Percentiles rank a stretch among this genome's conserved stretches.
These are phyloP conservation scores for Kernera saxatilis DNA, from an alignment of 345 rosid genomes.

Conservation along the genomic window DNA sequence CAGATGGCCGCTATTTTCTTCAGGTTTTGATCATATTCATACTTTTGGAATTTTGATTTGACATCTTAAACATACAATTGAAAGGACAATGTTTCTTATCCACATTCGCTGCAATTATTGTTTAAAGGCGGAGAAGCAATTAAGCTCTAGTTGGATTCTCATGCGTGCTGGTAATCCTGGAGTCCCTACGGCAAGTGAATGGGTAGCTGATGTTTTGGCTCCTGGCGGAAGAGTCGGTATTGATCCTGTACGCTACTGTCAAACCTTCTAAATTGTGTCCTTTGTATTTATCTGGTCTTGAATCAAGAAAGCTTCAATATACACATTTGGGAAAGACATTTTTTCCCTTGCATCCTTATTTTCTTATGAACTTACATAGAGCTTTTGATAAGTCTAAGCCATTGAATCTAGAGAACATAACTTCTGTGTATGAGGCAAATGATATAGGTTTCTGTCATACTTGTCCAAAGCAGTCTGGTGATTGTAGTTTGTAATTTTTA, in stretches of 20 bases:
- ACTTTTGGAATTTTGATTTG: neutral
- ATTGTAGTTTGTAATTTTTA: neutral
- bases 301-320: neutral
- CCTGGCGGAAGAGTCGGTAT: slow-evolving; percentile 89
- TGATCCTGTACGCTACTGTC: slow-evolving; percentile 76
- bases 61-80: neutral
- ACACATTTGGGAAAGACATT: neutral
- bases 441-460: neutral
- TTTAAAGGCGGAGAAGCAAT: slow-evolving; percentile 80
- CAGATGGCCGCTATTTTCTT: slow-evolving; percentile 96
- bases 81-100: neutral
- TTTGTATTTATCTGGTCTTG: neutral
- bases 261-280: slow-evolving; percentile 22
- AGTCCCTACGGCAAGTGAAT: slow-evolving; percentile 78
- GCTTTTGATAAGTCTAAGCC: neutral
- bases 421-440: neutral
- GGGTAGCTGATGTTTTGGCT: slow-evolving; percentile 79
- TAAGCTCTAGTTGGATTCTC: slow-evolving; percentile 76
- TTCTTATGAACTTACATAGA: neutral
- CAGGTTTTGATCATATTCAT: slow-evolving; percentile 48
- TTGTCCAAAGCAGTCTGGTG: neutral
- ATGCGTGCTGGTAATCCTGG: slow-evolving; percentile 95
- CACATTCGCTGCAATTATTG: neutral
- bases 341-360: neutral
- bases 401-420: neutral